Evolutionary conservation across 345 rosid genomes (phyloP), one percentile per base, ranked within the genome.

Genomic region (Melaleuca quinquenervia): DNA sequence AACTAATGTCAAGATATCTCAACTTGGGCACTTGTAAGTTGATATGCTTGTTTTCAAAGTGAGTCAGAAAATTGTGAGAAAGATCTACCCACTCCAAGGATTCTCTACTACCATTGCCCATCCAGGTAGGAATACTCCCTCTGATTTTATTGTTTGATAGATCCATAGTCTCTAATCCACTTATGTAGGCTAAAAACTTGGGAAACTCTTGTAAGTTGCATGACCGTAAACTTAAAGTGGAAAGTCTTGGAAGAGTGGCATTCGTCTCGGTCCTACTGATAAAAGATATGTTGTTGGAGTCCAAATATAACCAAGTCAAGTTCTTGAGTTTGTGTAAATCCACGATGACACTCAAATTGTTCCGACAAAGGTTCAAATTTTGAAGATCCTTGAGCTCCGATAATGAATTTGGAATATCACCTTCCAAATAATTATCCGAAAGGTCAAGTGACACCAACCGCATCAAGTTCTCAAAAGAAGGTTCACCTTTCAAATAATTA

Each of bases 261-360:
- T 6, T 14, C 4, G 27, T 3, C 0, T 62, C 5, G 0, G 0
- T 8, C 21, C 6, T 27, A 10, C 1, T 27, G 0, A 0, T 20
- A 27, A 62, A 62, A 27, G 21, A 62, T 27, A 27, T 27, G 41
- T 14, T 27, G 41, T 27, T 62, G 74, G 14, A 27, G 11, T 16
- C 41, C 41, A 41, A 41, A 41, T 41, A 41, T 41, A 41, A 41
- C 4, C 3, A 2, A 41, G 4, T 41, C 41, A 41, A 41, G 41
- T 41, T 41, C 41, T 41, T 41, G 41, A 41, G 41, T 41, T 41
- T 41, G 41, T 41, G 41, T 41, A 41, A 41, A 41, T 2, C 41
- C 41, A 2, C 41, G 41, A 41, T 41, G 41, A 2, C 41, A 41
- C 41, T 41, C 41, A 41, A 41, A 41, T 41, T 41, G 41, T 41